Base-by-base conservation (phyloP, 2,329 filamentous ascomycete species). In the Fonsecaea pedrosoi region DNA sequence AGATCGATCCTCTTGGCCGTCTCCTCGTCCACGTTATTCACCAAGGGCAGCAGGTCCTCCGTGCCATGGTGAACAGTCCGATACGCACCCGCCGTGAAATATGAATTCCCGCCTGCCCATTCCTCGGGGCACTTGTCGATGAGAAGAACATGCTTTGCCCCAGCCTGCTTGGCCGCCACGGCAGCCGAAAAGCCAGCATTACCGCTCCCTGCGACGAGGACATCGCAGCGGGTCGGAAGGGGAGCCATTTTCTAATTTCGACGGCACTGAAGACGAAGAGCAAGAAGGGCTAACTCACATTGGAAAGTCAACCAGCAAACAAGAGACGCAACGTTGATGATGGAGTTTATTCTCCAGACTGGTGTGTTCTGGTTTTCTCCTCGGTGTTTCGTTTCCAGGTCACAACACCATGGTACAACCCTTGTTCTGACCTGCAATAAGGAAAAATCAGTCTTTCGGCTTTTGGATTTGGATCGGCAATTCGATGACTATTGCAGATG, bases 131-230 rank as follows among this genome's bases (percentile, higher is more conserved):
- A 84, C 75, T 87, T 88, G 71, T 90, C 88, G 62, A 90, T 80
- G 13, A 90, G 74, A 3, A 62, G 35, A 53, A 62, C 60, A 53
- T 61, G 59, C 50, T 64, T 55, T 35, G 80, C 80, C 4, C 83
- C 81, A 35, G 59, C 59, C 68, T 87, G 76, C 1, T 81, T 80
- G 2, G 88, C 87, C 0, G 86, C 84, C 7, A 85, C 79, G 8
- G 87, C 87, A 2, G 88, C 83, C 10, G 80, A 82, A 76, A 89
- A 86, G 13, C 88, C 89, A 15, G 89, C 88, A 72, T 90, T 90
- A 60, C 88, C 88, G 60, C 84, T 82, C 21, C 89, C 88, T 37
- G 88, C 78, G 6, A 91, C 82, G 5, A 90, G 73, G 67, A 77
- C 73, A 55, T 78, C 75, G 54, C 67, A 70, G n/a, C 32, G 45